Evolutionary conservation across 768 basidiomycete genomes (phyloP).

Genomic region (Guyanaporus albipodus): DNA sequence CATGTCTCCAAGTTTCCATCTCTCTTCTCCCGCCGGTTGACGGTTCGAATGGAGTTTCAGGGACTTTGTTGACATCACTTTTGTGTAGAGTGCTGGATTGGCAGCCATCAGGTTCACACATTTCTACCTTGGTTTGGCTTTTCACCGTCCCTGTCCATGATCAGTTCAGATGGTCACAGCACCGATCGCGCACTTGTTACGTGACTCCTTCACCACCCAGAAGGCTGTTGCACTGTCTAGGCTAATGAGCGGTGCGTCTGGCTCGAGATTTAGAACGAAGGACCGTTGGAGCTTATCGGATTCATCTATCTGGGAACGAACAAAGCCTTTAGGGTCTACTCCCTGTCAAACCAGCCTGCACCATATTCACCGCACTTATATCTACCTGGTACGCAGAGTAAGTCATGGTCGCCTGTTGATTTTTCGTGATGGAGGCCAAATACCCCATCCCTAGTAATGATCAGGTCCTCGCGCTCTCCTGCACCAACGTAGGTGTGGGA

Average conservation of each 20-base stretch:
- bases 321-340: slow-evolving; percentile 9
- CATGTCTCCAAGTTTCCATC: slow-evolving; percentile 12
- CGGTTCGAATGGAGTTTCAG: slow-evolving; percentile 17
- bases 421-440: slow-evolving; percentile 30
- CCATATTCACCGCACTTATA: slow-evolving; percentile 22
- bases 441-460: slow-evolving; percentile 35
- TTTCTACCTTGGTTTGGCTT: slow-evolving; percentile 25
- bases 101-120: slow-evolving; percentile 17
- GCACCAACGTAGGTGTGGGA: slow-evolving; percentile 71
- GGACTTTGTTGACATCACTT: slow-evolving; percentile 21
- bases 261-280: slow-evolving; percentile 19
- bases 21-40: slow-evolving; percentile 27
- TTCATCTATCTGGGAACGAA: slow-evolving; percentile 20
- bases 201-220: slow-evolving; percentile 14
- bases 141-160: slow-evolving; percentile 11
- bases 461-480: slow-evolving; percentile 58
- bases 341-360: slow-evolving; percentile 15
- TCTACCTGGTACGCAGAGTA: slow-evolving; percentile 17
- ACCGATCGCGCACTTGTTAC: slow-evolving; percentile 19
- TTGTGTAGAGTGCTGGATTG: slow-evolving; percentile 17
- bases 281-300: slow-evolving; percentile 22
- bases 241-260: slow-evolving; percentile 10
- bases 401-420: slow-evolving; percentile 13
- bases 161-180: slow-evolving; percentile 8
- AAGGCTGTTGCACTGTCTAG: slow-evolving; percentile 12